Evolutionary conservation across 108 stramenopile species (phyloP), one percentile per base, ranked within the genome.

Genomic region (Skeletonema grethae): DNA sequence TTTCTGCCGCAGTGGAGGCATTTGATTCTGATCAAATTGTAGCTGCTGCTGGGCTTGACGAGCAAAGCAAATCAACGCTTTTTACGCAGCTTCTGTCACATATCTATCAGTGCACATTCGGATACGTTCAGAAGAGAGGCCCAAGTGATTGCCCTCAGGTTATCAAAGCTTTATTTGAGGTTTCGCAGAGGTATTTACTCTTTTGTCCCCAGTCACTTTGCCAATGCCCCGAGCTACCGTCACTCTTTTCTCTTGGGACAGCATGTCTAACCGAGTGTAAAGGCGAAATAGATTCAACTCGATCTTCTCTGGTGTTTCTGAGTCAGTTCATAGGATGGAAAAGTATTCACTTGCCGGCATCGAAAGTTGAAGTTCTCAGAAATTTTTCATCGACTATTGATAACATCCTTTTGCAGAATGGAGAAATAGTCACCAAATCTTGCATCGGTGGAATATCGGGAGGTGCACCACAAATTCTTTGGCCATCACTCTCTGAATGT

Each of bases 311-410:
- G 7, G 74, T 84, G 15, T 90, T 86, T 50, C 61, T 90, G 28
- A 61, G 77, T n/a, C 86, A 90, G 64, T 69, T 90, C 13, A 86
- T 86, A 61, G 89, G 86, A 7, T 85, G 84, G 80, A 79, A 81
- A 48, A 66, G 50, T 34, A 66, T 86, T 57, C 86, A 79, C 11
- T 31, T 86, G 16, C 60, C 72, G 6, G 24, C 45, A 0, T 4
- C 50, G 5, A 53, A 53, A 53, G 50, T 22, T 0, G 9, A 8
- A 7, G 22, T 53, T 2, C 50, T 53, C 5, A 5, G n/a, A n/a
- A 53, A n/a, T 1, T 53, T 24, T 53, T 7, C 50, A 22, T 22
- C 50, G 7, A 36, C 61, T n/a, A 57, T 89, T 12, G 84, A 89
- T 55, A 72, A 84, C 15, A 63, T 75, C 55, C 70, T 85, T 15